Percentiles rank a stretch among this genome's conserved stretches.
phyloP scores from a whole-genome alignment of 805 yeast species.

The Lipomyces sp. region DNA sequence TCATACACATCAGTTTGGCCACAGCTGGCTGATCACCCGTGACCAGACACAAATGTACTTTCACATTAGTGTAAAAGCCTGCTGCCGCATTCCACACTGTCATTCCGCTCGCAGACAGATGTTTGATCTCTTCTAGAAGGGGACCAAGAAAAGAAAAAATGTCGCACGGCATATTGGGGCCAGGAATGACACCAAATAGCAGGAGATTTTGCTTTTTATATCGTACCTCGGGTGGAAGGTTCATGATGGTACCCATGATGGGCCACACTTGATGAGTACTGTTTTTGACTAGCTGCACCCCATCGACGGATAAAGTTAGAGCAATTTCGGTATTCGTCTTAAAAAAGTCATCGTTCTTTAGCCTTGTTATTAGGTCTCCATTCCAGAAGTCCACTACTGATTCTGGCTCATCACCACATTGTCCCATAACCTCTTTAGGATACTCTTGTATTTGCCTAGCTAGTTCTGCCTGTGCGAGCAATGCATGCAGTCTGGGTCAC shows the following conservation, averaged over 20 bases:
- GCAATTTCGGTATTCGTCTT: background rate
- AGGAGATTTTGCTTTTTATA: background rate
- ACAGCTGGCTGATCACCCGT: background rate
- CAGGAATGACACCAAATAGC: background rate
- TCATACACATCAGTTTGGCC: background rate
- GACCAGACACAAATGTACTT: background rate
- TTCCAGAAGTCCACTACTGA: no score
- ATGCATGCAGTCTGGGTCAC: no score
- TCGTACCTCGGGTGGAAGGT: background rate
- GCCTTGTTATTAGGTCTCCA: no score
- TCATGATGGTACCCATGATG: background rate
- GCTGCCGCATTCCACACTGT: background rate
- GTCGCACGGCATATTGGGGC: background rate
- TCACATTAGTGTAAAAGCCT: background rate
- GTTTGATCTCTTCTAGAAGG: background rate
- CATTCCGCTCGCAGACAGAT: background rate
- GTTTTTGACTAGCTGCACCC: background rate
- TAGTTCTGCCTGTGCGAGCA: no score
- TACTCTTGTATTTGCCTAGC: no score
- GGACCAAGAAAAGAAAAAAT: background rate
- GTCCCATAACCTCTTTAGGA: no score
- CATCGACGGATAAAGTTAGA: background rate
- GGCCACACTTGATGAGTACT: background rate
- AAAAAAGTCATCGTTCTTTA: no score
- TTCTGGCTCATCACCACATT: no score